Percentiles rank a stretch among this genome's conserved stretches.
These are phyloP conservation scores for Lichtheimia hyalospora DNA, from an alignment of 371 early-diverging fungal species.

Conservation along the genomic window DNA sequence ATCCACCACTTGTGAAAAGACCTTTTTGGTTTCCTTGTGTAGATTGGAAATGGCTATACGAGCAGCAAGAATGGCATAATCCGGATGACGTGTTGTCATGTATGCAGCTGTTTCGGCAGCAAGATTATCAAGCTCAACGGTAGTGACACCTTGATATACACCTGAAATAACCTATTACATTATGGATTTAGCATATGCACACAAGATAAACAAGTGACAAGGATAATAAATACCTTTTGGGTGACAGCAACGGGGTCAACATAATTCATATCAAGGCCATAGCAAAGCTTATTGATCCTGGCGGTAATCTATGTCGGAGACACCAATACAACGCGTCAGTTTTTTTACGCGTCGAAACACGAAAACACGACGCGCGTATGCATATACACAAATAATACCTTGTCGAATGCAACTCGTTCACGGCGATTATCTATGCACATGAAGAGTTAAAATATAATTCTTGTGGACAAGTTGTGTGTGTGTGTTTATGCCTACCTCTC, in stretches of 20 bases:
- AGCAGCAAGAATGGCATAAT: constrained; percentile 97
- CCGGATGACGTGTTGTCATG: constrained; percentile 97
- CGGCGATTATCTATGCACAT: constrained; percentile 68
- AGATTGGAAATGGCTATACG: constrained; percentile 97
- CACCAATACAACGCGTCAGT: constrained; percentile 3
- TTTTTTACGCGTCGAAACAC: constrained; percentile 3
- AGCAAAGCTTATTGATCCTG: constrained; percentile 84
- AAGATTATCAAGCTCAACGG: constrained; percentile 95
- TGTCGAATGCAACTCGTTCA: constrained; percentile 88
- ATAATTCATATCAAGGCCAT: constrained; percentile 82
- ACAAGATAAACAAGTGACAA: not conserved
- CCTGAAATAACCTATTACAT: constrained; percentile 81
- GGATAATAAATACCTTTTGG: constrained; percentile 62
- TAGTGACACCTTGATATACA: constrained; percentile 96
- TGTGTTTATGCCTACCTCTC: constrained; percentile 55
- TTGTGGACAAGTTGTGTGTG: not conserved
- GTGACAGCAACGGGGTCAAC: constrained; percentile 86
- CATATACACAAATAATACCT: constrained; percentile 35
- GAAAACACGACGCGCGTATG: not conserved
- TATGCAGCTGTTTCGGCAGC: constrained; percentile 98
- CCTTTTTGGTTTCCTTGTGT: constrained; percentile 95
- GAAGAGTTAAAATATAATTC: not conserved
- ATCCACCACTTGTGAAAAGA: constrained; percentile 89
- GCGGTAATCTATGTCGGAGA: constrained; percentile 73
- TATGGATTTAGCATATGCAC: not conserved